Evolutionary conservation across 2,329 filamentous ascomycete species (phyloP).

Genomic region (Dichotomopilus funicola): DNA sequence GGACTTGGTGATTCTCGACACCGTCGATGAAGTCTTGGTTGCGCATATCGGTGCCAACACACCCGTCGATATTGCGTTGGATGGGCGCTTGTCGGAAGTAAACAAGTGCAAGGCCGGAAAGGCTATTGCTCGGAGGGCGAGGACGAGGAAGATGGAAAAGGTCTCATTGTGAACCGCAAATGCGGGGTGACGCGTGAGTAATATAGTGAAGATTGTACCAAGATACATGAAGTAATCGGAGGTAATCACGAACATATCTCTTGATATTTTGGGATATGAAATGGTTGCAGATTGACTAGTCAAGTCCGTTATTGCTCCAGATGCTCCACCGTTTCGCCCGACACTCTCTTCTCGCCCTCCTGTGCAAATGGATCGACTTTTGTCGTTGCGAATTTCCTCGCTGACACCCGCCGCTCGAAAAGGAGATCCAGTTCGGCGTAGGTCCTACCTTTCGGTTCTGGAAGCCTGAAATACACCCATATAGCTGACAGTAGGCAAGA

Average conservation of each 20-base stretch:
- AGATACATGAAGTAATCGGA: too few relatives aligned
- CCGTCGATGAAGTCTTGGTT: slow-evolving; percentile 44
- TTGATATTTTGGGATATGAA: neutral
- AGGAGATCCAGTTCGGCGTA: slow-evolving; percentile 29
- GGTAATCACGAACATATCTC: neutral
- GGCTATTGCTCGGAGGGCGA: neutral
- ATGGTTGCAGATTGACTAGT: neutral
- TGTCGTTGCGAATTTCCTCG: slow-evolving; percentile 13
- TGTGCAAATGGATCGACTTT: slow-evolving; percentile 10
- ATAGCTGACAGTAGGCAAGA: slow-evolving; percentile 35
- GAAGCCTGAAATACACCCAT: slow-evolving; percentile 40
- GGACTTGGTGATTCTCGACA: slow-evolving; percentile 39
- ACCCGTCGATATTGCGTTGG: slow-evolving; percentile 35
- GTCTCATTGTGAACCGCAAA: neutral
- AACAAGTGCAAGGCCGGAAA: slow-evolving; percentile 5
- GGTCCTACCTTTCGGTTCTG: slow-evolving; percentile 29
- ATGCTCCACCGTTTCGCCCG: slow-evolving; percentile 2
- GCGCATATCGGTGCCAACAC: slow-evolving; percentile 33
- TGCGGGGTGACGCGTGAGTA: too few relatives aligned
- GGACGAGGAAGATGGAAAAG: neutral
- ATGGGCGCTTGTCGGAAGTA: slow-evolving; percentile 31
- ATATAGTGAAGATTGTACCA: too few relatives aligned
- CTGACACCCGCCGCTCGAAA: slow-evolving; percentile 23
- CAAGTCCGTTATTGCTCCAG: neutral
- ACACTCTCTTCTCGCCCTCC: neutral